Percentiles rank a stretch among this genome's conserved stretches.
These are phyloP conservation scores for Trichoderma cornu-damae DNA, from an alignment of 2,329 filamentous ascomycete species.

Conservation along the genomic window DNA sequence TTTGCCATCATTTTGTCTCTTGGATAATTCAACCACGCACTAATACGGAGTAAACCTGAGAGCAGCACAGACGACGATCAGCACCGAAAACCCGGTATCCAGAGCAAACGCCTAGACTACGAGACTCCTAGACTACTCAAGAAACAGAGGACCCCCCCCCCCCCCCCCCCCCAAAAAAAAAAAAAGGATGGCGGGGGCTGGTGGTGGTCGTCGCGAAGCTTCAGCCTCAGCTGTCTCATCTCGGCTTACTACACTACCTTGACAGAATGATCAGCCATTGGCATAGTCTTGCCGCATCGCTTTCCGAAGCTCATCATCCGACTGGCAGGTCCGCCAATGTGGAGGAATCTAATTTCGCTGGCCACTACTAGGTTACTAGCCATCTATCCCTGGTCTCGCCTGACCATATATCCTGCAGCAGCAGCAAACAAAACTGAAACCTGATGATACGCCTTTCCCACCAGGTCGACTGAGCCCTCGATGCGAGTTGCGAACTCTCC, in stretches of 20 bases:
- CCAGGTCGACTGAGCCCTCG: neutral
- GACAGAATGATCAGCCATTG: no score
- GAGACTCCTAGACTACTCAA: no score
- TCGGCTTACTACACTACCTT: no score
- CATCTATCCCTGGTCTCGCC: neutral
- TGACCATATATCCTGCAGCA: neutral
- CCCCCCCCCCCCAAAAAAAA: no score
- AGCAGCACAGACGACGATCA: neutral
- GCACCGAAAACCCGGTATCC: constrained; percentile 5
- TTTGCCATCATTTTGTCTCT: neutral
- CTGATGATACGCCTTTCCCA: neutral
- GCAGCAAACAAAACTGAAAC: neutral
- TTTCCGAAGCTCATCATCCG: neutral
- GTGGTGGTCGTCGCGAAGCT: no score
- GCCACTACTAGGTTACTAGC: neutral
- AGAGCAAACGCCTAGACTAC: neutral
- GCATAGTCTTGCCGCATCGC: no score
- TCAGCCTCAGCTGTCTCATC: no score
- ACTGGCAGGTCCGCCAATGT: no score
- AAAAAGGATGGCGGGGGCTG: no score
- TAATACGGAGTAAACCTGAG: neutral
- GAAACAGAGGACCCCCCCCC: no score
- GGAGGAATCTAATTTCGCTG: neutral
- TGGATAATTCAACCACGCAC: constrained; percentile 1
- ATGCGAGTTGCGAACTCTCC: neutral